phyloP scores from a whole-genome alignment of 2,329 filamentous ascomycete genomes.

The Penicillium italicum region DNA sequence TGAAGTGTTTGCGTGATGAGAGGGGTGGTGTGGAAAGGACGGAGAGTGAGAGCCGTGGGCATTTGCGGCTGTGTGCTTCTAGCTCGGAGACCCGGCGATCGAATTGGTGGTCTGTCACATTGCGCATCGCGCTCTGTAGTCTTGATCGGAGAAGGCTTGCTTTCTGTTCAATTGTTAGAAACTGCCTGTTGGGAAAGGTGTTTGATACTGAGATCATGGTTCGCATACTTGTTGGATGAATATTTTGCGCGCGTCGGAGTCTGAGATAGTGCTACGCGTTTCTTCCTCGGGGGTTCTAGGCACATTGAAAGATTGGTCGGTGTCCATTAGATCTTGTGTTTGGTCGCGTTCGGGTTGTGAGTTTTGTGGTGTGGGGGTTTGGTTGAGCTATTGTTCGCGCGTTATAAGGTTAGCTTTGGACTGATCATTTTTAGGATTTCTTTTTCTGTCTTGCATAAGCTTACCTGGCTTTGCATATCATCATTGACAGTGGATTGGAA shows the following conservation, averaged over 20 bases:
- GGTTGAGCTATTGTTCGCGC: slow-evolving; percentile 8
- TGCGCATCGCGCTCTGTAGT: slow-evolving; percentile 42
- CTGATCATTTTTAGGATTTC: background rate
- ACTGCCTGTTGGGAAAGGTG: background rate
- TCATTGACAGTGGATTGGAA: slow-evolving; percentile 16
- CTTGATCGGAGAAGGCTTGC: slow-evolving; percentile 38
- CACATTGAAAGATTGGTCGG: slow-evolving; percentile 7
- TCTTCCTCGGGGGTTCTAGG: slow-evolving; percentile 10
- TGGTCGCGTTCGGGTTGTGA: slow-evolving; percentile 19
- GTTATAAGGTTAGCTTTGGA: slow-evolving; percentile 1
- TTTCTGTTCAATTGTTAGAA: slow-evolving; percentile 34
- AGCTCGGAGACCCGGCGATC: slow-evolving; percentile 42
- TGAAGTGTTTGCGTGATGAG: slow-evolving; percentile 19
- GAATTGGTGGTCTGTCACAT: slow-evolving; percentile 37
- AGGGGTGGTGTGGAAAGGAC: slow-evolving; percentile 18
- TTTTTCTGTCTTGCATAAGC: background rate
- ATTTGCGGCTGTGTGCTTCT: slow-evolving; percentile 40
- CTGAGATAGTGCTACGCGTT: slow-evolving; percentile 28
- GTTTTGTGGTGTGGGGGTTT: slow-evolving; percentile 19
- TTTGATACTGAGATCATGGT: slow-evolving; percentile 7
- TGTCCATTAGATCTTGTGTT: slow-evolving; percentile 13
- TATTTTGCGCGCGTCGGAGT: slow-evolving; percentile 36
- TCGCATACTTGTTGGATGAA: slow-evolving; percentile 42
- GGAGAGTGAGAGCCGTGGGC: slow-evolving; percentile 28
- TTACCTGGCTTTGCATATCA: slow-evolving; percentile 19